Percentiles rank a stretch among this genome's conserved stretches.
Evolutionary conservation across 495 filamentous ascomycete genomes (phyloP).

Genomic region (Penicillium longicatenatum): DNA sequence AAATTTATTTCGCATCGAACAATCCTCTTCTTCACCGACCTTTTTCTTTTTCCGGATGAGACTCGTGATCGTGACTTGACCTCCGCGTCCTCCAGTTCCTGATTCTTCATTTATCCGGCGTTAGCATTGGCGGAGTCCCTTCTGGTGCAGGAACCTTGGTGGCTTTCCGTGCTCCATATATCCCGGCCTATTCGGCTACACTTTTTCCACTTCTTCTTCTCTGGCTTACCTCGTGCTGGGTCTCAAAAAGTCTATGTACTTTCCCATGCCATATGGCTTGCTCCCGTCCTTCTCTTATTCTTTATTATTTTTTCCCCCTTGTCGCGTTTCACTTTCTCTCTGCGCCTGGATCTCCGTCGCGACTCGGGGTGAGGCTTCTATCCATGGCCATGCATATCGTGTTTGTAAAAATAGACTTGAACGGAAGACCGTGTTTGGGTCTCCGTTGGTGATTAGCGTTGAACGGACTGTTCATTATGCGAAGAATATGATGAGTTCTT

Average conservation of each 20-base stretch:
- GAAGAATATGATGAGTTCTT: slow-evolving; percentile 44
- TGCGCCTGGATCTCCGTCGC: slow-evolving; percentile 8
- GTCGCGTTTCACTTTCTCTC: slow-evolving; percentile 16
- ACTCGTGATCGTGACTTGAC: slow-evolving; percentile 28
- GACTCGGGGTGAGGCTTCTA: slow-evolving; percentile 21
- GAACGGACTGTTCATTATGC: slow-evolving; percentile 38
- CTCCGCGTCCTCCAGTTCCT: slow-evolving; percentile 29
- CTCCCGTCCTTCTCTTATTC: slow-evolving; percentile 16
- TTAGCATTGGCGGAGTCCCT: slow-evolving; percentile 37
- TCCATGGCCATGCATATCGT: slow-evolving; percentile 32
- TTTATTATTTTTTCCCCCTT: slow-evolving; percentile 19
- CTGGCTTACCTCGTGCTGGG: slow-evolving; percentile 3
- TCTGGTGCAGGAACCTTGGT: slow-evolving; percentile 29
- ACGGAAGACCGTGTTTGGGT: slow-evolving; percentile 29
- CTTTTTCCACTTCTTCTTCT: slow-evolving; percentile 10
- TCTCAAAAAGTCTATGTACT: neutral
- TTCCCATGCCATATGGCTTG: slow-evolving; percentile 10
- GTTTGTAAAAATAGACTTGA: slow-evolving; percentile 51
- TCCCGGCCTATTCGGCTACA: slow-evolving; percentile 20
- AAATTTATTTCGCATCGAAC: slow-evolving; percentile 25
- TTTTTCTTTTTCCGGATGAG: slow-evolving; percentile 26
- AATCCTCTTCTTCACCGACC: slow-evolving; percentile 6
- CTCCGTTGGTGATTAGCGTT: slow-evolving; percentile 46
- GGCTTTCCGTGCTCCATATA: slow-evolving; percentile 30
- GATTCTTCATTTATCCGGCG: slow-evolving; percentile 35